These are phyloP conservation scores for Thermomucor indicae-seudaticae DNA, from an alignment of 371 early-diverging fungal genomes.

Conservation along the genomic window DNA sequence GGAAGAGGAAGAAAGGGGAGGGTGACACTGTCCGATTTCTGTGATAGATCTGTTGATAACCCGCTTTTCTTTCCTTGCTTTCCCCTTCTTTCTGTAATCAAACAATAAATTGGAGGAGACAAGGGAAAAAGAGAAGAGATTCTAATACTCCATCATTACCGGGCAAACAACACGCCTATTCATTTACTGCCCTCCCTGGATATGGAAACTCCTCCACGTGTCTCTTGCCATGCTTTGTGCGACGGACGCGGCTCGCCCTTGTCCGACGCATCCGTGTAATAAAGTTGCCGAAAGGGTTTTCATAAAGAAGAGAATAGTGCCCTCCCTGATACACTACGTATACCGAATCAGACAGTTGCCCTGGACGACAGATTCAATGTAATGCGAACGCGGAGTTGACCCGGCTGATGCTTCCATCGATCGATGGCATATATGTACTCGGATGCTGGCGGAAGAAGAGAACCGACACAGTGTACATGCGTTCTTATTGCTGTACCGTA, in stretches of 20 bases:
- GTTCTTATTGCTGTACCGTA: too few species aligned
- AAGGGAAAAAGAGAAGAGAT: slow-evolving; percentile 2
- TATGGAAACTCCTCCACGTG: slow-evolving; percentile 1
- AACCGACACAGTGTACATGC: too few species aligned
- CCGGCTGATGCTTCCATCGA: too few species aligned
- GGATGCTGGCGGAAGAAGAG: too few species aligned
- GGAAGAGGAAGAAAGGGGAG: not conserved
- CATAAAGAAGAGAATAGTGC: not conserved
- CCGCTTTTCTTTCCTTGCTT: not conserved
- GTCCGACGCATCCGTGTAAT: not conserved
- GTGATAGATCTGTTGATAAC: not conserved
- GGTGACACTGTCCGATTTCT: not conserved
- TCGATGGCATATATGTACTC: too few species aligned
- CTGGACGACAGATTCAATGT: too few species aligned
- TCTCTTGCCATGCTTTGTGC: not conserved
- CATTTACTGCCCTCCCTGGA: not conserved
- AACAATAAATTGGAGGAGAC: not conserved
- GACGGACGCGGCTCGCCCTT: not conserved
- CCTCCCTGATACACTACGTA: too few species aligned
- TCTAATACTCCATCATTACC: too few species aligned
- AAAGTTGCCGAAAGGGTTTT: not conserved
- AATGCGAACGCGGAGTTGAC: too few species aligned
- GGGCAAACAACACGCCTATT: not conserved
- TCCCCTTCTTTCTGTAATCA: too few species aligned
- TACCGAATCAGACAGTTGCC: too few species aligned